Evolutionary conservation across 306 rosid genomes (phyloP).

Genomic region (Corylus avellana): DNA sequence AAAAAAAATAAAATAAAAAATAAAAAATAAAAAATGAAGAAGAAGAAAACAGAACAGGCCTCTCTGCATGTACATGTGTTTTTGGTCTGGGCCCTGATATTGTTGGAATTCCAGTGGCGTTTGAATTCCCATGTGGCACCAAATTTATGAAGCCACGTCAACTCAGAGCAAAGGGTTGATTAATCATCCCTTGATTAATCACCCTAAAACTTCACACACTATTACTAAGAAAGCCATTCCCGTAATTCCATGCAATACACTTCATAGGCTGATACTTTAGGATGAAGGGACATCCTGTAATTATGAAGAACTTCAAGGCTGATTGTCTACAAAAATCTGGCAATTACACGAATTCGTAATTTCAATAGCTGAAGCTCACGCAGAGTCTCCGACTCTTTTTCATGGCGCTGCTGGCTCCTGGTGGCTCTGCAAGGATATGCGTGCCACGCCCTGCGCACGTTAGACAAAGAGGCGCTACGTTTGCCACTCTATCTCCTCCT

Average conservation of each 20-base stretch:
- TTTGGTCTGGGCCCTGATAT: too few species aligned
- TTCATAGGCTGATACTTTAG: too few species aligned
- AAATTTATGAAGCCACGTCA: not conserved
- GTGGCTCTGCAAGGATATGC: conserved; percentile 31
- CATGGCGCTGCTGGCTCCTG: conserved; percentile 66
- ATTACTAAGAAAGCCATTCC: too few species aligned
- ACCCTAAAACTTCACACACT: too few species aligned
- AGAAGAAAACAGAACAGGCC: too few species aligned
- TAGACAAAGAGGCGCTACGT: conserved; percentile 29
- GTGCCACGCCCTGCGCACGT: conserved; percentile 26
- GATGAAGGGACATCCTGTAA: not conserved
- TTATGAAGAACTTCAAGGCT: not conserved
- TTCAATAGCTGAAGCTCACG: not conserved
- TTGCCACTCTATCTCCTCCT: conserved; percentile 56
- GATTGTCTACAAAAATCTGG: not conserved
- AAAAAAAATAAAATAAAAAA: too few species aligned
- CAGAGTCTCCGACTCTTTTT: not conserved
- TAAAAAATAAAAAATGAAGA: too few species aligned
- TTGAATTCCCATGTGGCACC: conserved; percentile 10
- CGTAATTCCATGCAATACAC: too few species aligned
- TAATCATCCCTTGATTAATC: too few species aligned
- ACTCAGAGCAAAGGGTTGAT: too few species aligned
- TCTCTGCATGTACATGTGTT: too few species aligned
- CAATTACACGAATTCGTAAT: not conserved
- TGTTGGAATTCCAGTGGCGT: not conserved